phyloP scores from a whole-genome alignment of 2,329 filamentous ascomycete genomes.

The Pseudodiploospora longispora region DNA sequence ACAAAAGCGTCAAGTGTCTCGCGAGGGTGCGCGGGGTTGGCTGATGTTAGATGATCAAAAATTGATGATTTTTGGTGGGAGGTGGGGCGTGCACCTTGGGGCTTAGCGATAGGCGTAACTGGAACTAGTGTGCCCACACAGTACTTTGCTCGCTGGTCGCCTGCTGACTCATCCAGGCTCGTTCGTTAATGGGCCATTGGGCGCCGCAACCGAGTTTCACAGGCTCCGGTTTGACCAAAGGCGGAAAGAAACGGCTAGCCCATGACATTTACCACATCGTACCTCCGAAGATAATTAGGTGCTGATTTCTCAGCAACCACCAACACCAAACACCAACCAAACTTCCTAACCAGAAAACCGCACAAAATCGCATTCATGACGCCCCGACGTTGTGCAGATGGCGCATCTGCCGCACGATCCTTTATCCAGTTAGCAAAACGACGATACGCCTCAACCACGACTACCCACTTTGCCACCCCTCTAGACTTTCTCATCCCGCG shows the following conservation, averaged over 20 bases:
- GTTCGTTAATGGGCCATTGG: no score
- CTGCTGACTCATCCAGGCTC: not conserved
- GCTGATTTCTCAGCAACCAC: constrained; percentile 10
- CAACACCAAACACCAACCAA: constrained; percentile 2
- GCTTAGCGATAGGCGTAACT: constrained; percentile 24
- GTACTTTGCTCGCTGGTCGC: constrained; percentile 3
- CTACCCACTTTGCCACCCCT: constrained; percentile 17
- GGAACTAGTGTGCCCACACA: constrained; percentile 5
- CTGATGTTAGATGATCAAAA: constrained; percentile 24
- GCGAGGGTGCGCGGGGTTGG: constrained; percentile 28
- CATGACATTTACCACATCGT: not conserved
- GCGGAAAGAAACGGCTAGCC: constrained; percentile 6
- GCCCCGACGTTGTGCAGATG: constrained; percentile 29
- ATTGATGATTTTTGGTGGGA: constrained; percentile 37
- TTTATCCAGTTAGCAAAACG: constrained; percentile 35
- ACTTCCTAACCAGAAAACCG: not conserved
- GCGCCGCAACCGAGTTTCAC: not conserved
- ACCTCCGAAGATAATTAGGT: constrained; percentile 3
- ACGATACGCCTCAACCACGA: constrained; percentile 18
- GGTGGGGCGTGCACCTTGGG: constrained; percentile 30
- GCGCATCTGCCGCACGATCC: constrained; percentile 28
- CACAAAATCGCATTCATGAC: constrained; percentile 19
- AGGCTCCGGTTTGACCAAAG: constrained; percentile 1
- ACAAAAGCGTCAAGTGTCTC: constrained; percentile 8
- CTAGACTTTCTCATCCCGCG: constrained; percentile 34